These are phyloP conservation scores for Aschersonia sp. DNA, from an alignment of 2,329 filamentous ascomycete genomes.

Conservation along the genomic window DNA sequence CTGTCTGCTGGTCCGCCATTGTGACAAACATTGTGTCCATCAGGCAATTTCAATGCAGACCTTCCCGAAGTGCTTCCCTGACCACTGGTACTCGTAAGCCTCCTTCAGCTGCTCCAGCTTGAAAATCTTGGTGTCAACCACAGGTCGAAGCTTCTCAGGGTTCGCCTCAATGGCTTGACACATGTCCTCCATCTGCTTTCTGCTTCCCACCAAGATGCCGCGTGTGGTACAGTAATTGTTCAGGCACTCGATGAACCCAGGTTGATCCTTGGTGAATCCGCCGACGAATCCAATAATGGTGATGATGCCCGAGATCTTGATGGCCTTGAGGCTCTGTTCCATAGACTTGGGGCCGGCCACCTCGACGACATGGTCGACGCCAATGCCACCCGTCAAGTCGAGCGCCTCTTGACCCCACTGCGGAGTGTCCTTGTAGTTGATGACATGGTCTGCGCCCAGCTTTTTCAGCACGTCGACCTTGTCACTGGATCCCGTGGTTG, in stretches of 20 bases:
- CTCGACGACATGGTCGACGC: conserved; percentile 33
- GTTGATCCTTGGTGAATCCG: conserved; percentile 12
- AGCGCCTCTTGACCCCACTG: conserved; percentile 31
- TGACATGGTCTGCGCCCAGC: conserved; percentile 33
- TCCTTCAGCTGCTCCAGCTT: conserved; percentile 28
- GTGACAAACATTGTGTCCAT: too few species aligned
- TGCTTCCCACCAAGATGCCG: conserved; percentile 30
- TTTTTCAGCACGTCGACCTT: conserved; percentile 27
- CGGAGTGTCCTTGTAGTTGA: conserved; percentile 31
- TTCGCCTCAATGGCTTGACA: conserved; percentile 31
- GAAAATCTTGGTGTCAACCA: conserved; percentile 31
- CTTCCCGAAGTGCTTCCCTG: conserved; percentile 24
- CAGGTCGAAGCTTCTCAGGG: conserved; percentile 26
- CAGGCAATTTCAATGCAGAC: conserved; percentile 18
- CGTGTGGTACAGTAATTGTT: conserved; percentile 23
- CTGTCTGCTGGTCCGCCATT: too few species aligned
- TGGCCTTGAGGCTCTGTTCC: conserved; percentile 26
- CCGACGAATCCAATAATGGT: conserved; percentile 23
- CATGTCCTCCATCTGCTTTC: conserved; percentile 36
- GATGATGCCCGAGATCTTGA: conserved; percentile 32
- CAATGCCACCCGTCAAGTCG: conserved; percentile 25
- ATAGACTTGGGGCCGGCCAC: conserved; percentile 30
- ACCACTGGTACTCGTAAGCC: conserved; percentile 25
- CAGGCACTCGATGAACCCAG: conserved; percentile 19
- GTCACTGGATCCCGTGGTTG: conserved; percentile 29